Conservation (phyloP, 2,329 filamentous ascomycete species). For the Rutstroemia sydowiana region DNA sequence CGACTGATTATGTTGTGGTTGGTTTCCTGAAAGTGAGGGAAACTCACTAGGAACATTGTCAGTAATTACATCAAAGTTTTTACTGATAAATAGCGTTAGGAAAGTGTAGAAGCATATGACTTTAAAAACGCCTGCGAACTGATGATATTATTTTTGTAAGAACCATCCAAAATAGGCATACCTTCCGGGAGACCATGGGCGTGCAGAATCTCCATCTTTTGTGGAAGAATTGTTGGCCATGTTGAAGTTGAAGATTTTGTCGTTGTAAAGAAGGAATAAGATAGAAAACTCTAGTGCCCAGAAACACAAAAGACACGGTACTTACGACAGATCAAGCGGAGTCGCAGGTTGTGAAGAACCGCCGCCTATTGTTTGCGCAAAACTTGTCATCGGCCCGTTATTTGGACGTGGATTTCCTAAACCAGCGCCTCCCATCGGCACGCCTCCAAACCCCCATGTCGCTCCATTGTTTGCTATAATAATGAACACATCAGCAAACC, state of each 20-base stretch:
- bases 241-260: neutral
- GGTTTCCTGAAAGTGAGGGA: conserved; percentile 55
- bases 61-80: conserved; percentile 12
- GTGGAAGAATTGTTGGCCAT: neutral
- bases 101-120: neutral
- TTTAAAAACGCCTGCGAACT: neutral
- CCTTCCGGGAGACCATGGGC: conserved; percentile 3
- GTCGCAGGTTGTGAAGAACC: conserved; percentile 54
- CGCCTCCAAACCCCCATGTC: conserved; percentile 56
- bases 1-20: conserved; percentile 34
- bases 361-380: conserved; percentile 53
- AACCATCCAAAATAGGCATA: neutral
- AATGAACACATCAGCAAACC: conserved; percentile 20
- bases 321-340: conserved; percentile 58
- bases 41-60: conserved; percentile 46
- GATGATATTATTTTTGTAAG: too few relatives aligned
- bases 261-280: neutral
- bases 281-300: conserved; percentile 8
- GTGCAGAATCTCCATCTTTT: neutral
- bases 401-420: conserved; percentile 45
- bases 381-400: conserved; percentile 55
- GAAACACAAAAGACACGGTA: conserved; percentile 25
- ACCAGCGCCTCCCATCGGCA: conserved; percentile 51
- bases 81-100: neutral
- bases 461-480: conserved; percentile 31